phyloP scores from a whole-genome alignment of 257 asterid species.

The Przewalskia tangutica region DNA sequence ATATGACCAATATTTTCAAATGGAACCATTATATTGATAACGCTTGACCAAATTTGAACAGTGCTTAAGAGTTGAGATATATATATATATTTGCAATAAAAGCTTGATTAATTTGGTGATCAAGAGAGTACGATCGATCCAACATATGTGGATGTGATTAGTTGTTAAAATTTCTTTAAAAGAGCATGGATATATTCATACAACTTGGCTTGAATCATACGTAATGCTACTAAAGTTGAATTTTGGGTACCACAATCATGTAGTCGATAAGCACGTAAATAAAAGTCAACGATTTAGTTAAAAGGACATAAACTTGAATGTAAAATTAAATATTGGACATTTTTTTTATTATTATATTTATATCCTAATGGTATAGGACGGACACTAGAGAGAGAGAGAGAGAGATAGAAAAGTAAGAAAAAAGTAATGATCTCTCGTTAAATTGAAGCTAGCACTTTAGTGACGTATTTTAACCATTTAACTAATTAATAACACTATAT shows the following conservation, averaged over 20 bases:
- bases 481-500: no score
- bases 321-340: neutral
- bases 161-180: neutral
- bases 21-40: neutral
- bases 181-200: neutral
- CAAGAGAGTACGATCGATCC: neutral
- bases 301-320: neutral
- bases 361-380: no score
- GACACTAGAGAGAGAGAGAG: no score
- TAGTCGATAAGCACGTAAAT: neutral
- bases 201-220: neutral
- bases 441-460: no score
- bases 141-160: conserved; percentile 15
- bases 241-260: neutral
- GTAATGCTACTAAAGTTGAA: neutral
- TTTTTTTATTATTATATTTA: no score
- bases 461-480: no score
- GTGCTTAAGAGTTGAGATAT: no score
- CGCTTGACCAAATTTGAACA: neutral
- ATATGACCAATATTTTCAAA: neutral
- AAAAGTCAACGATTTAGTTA: neutral
- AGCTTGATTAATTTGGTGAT: conserved; percentile 15
- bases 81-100: neutral
- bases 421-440: no score
- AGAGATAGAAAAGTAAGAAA: no score